Evolutionary conservation across 345 rosid species (phyloP).

Genomic region (Clausena lansium): DNA sequence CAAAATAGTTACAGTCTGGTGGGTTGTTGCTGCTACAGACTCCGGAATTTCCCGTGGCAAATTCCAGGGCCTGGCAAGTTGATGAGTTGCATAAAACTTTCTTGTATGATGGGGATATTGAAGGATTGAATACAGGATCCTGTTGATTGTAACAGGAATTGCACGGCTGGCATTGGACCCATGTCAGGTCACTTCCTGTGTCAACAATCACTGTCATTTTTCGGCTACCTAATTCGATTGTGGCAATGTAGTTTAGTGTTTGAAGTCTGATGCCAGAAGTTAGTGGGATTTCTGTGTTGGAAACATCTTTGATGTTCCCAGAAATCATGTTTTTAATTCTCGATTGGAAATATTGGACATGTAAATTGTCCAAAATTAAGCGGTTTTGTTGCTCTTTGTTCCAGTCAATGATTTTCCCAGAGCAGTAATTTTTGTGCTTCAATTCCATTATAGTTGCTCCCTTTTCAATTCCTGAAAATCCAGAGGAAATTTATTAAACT

Average conservation of each 20-base stretch:
- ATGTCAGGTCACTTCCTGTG: constrained; percentile 92
- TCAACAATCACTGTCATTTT: constrained; percentile 73
- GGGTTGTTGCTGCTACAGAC: constrained; percentile 41
- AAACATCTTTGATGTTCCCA: constrained; percentile 21
- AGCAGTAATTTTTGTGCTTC: constrained; percentile 61
- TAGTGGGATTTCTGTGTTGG: constrained; percentile 47
- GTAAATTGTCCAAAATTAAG: constrained; percentile 51
- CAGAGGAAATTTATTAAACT: background rate
- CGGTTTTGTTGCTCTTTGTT: constrained; percentile 47
- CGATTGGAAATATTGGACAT: constrained; percentile 55
- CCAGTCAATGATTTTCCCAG: constrained; percentile 48
- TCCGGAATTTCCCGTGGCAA: constrained; percentile 50
- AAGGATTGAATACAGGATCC: constrained; percentile 71
- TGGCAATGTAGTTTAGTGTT: constrained; percentile 73
- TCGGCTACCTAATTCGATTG: constrained; percentile 51
- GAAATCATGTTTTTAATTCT: constrained; percentile 33
- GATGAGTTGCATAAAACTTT: constrained; percentile 65
- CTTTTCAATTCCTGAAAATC: constrained; percentile 40
- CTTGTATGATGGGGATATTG: constrained; percentile 56
- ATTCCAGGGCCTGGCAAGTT: constrained; percentile 54
- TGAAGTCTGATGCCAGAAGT: constrained; percentile 61
- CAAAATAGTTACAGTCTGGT: constrained; percentile 55
- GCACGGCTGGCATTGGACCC: constrained; percentile 96
- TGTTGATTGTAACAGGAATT: constrained; percentile 63
- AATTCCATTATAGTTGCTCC: constrained; percentile 71